A percentile compares a stretch with the other conserved stretches of the same genome.
phyloP scores from a whole-genome alignment of 1,139 yeast species.

The Yamadazyma atmosphaerica region DNA sequence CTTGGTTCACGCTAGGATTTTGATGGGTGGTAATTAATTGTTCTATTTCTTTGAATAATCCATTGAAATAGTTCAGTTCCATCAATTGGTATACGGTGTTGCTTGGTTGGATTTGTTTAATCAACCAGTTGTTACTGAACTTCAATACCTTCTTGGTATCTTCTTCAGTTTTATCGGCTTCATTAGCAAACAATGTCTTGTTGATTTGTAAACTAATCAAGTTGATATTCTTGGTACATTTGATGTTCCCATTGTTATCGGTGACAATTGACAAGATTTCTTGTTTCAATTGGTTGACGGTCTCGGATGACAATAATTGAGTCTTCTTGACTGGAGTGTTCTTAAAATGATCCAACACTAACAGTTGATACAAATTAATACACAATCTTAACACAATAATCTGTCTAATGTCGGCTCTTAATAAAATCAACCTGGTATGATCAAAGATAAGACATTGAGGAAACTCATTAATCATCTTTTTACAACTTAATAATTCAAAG shows the following conservation, averaged over 20 bases:
- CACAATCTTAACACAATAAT: constrained; percentile 79
- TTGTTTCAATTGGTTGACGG: constrained; percentile 39
- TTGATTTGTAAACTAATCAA: constrained; percentile 73
- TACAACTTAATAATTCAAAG: constrained; percentile 67
- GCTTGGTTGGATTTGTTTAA: constrained; percentile 81
- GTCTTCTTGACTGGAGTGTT: constrained; percentile 19
- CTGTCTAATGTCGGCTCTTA: constrained; percentile 85
- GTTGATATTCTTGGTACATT: constrained; percentile 85
- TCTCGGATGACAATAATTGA: constrained; percentile 27
- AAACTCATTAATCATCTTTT: constrained; percentile 79
- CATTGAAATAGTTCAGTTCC: constrained; percentile 66
- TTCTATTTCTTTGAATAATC: constrained; percentile 33
- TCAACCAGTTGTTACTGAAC: constrained; percentile 77
- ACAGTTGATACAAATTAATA: constrained; percentile 68
- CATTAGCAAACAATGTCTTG: constrained; percentile 30
- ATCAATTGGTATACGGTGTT: constrained; percentile 78
- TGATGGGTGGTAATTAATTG: constrained; percentile 7
- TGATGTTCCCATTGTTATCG: constrained; percentile 82
- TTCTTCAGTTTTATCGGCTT: constrained; percentile 6
- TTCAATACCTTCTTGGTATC: constrained; percentile 29
- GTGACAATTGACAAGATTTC: constrained; percentile 80
- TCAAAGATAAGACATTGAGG: constrained; percentile 89
- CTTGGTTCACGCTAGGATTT: constrained; percentile 14
- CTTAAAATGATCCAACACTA: constrained; percentile 41
- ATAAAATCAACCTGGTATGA: constrained; percentile 71